These are phyloP conservation scores for Phoenix dactylifera DNA, from an alignment of 176 grass and related monocot species.

Conservation along the genomic window DNA sequence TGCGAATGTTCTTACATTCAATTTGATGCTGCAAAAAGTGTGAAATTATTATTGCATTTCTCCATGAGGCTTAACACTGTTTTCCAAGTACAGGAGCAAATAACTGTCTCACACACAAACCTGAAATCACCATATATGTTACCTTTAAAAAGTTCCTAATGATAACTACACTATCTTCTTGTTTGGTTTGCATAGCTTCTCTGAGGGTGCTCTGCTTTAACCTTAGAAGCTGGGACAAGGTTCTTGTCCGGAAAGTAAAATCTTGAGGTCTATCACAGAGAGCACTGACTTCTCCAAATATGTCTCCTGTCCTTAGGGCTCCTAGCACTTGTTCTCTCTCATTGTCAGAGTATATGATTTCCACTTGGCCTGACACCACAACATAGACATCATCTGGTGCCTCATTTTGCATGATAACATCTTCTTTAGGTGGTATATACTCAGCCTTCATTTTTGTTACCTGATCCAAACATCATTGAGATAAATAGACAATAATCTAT, in stretches of 20 bases:
- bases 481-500: neutral
- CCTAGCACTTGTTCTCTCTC: conserved; percentile 35
- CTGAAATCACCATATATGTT: neutral
- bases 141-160: conserved; percentile 91
- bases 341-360: conserved; percentile 29
- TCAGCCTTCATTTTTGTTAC: conserved; percentile 76
- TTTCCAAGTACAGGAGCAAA: no score
- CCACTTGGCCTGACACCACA: conserved; percentile 74
- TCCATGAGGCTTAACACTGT: no score
- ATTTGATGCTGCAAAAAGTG: conserved; percentile 55
- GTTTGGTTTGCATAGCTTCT: conserved; percentile 76
- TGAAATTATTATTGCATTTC: neutral
- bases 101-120: no score
- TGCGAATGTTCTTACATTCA: conserved; percentile 61
- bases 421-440: conserved; percentile 84
- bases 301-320: conserved; percentile 30
- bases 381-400: conserved; percentile 73
- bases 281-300: conserved; percentile 82
- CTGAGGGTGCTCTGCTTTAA: conserved; percentile 72
- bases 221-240: conserved; percentile 73
- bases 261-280: conserved; percentile 52
- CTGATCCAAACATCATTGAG: conserved; percentile 16
- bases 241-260: conserved; percentile 73
- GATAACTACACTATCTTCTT: conserved; percentile 62
- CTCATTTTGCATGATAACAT: conserved; percentile 85